Evolutionary conservation across 2,329 filamentous ascomycete genomes (phyloP), one percentile per base, ranked within the genome.

Genomic region (Dactylellina haptotyla): DNA sequence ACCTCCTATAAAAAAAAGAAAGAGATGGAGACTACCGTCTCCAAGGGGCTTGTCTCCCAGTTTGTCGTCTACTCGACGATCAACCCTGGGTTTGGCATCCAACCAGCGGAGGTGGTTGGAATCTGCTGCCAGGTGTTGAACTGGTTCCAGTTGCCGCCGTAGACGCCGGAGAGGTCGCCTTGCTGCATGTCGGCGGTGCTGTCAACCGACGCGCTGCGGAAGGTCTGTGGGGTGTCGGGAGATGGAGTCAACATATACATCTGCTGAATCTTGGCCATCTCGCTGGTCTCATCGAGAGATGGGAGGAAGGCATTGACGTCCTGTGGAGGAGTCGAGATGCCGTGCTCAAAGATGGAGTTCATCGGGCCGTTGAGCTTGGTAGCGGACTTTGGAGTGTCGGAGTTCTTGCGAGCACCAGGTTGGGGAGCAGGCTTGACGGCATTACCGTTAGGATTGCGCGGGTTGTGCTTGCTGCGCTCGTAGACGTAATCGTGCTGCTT

Each of bases 401-500:
- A 75, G 61, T 58, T 62, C 70, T 75, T 75, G 64, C 62, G 63
- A 14, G 25, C 41, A 23, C 65, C 34, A 32, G 70, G 25, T 34
- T 76, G 54, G 16, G 39, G 51, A 37, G 26, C 28, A 48, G 14
- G 25, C 57, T 48, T 58, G 58, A 67, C 50, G 16, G 57, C 53
- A 30, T 59, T 43, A 9, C 64, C 54, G 26, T 65, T 70, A 14
- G 61, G 74, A 30, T 75, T 77, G n/a, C 76, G 69, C 1, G 75
- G 76, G 79, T 96, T 97, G 81, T 90, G 93, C 86, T 97, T 97
- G 71, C 92, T 94, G 76, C 94, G 90, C 63, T 93, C 86, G 77
- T 97, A 97, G n/a, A 85, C 85, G 90, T 92, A 97, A 69, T 89
- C 89, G 79, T 98, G 93, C 0, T 92, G 90, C 82, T 97, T 97